phyloP scores from a whole-genome alignment of 495 filamentous ascomycete genomes.

The Tuber calosporum region DNA sequence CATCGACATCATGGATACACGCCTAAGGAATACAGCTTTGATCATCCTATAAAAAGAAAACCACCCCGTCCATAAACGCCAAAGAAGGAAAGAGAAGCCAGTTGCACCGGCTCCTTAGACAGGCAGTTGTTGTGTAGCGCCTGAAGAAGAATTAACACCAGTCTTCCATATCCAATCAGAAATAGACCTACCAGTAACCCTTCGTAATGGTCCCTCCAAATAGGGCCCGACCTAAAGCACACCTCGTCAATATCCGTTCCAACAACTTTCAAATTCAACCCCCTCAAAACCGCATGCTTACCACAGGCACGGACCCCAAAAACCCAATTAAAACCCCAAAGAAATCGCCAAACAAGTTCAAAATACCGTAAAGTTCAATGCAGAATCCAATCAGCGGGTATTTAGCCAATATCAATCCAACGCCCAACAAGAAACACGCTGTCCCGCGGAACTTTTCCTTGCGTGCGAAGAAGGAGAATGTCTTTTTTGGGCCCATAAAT shows the following conservation, averaged over 20 bases:
- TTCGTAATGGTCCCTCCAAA: constrained; percentile 40
- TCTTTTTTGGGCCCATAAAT: constrained; percentile 89
- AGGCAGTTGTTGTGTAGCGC: constrained; percentile 36
- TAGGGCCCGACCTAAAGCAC: constrained; percentile 30
- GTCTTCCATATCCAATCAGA: constrained; percentile 12
- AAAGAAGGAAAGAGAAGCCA: background rate
- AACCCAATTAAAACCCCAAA: constrained; percentile 86
- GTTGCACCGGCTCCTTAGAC: constrained; percentile 22
- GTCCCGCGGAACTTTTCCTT: constrained; percentile 88
- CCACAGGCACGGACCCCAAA: constrained; percentile 71
- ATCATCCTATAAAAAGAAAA: background rate
- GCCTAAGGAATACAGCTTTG: background rate
- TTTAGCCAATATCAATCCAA: constrained; percentile 73
- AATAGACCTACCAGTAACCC: constrained; percentile 37
- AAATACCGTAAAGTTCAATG: constrained; percentile 85
- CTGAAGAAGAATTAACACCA: constrained; percentile 10
- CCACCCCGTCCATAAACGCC: background rate
- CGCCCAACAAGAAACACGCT: constrained; percentile 76
- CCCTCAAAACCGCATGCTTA: constrained; percentile 41
- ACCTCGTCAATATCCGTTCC: constrained; percentile 13
- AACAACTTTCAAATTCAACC: background rate
- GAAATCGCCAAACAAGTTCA: constrained; percentile 92
- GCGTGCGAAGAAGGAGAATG: constrained; percentile 83
- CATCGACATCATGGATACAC: background rate
- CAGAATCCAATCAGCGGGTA: constrained; percentile 86